A percentile compares a stretch with the other conserved stretches of the same genome.
phyloP scores from a whole-genome alignment of 2,329 filamentous ascomycete genomes.

The Ilyonectria destructans region DNA sequence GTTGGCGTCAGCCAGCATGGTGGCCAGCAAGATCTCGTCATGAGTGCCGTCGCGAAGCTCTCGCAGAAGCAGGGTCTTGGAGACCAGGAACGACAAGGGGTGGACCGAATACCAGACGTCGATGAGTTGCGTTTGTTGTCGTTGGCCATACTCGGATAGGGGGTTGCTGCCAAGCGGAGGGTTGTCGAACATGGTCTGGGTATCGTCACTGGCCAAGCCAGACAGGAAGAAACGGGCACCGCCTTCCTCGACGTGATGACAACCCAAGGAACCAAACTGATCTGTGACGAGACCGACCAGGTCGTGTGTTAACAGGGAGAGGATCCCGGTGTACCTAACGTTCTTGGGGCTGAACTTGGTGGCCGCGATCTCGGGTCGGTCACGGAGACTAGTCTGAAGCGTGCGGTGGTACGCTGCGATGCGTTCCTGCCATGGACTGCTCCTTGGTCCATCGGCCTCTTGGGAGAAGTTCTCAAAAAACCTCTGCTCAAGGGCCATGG shows the following conservation, averaged over 20 bases:
- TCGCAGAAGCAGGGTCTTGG: constrained; percentile 59
- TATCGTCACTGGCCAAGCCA: constrained; percentile 49
- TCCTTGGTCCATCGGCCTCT: constrained; percentile 29
- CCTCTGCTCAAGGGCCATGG: constrained; percentile 49
- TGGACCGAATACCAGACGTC: constrained; percentile 61
- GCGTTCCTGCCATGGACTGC: constrained; percentile 44
- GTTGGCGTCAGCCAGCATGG: constrained; percentile 59
- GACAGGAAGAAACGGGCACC: constrained; percentile 49
- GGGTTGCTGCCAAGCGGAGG: constrained; percentile 44
- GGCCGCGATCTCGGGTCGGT: constrained; percentile 36
- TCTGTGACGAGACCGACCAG: constrained; percentile 51
- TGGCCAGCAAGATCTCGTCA: constrained; percentile 57
- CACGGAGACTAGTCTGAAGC: constrained; percentile 28
- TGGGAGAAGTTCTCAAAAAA: constrained; percentile 52
- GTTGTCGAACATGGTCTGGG: constrained; percentile 53
- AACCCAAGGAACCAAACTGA: constrained; percentile 52
- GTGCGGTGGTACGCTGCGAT: constrained; percentile 40
- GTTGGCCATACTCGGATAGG: constrained; percentile 50
- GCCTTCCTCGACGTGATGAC: constrained; percentile 48
- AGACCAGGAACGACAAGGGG: constrained; percentile 58
- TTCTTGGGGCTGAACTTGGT: constrained; percentile 41
- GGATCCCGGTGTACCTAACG: constrained; percentile 47
- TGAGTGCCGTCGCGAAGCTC: constrained; percentile 58
- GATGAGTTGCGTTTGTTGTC: constrained; percentile 56
- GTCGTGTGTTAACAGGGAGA: constrained; percentile 51